phyloP scores from a whole-genome alignment of 805 yeast species.

The Suhomyces emberorum region DNA sequence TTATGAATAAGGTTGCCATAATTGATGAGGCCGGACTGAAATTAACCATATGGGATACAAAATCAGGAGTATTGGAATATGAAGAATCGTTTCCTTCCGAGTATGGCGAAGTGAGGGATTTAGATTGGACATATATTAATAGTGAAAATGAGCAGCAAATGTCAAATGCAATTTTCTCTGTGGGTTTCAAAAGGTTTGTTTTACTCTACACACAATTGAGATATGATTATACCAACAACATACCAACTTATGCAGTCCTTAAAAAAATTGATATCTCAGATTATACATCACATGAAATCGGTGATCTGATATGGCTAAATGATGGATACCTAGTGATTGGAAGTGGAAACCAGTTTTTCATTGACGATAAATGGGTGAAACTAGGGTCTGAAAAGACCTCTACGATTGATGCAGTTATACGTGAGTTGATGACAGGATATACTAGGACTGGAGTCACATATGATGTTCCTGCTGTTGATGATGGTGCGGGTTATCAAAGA shows the following conservation, averaged over 20 bases:
- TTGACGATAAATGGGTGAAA: conserved; percentile 62
- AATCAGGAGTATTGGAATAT: conserved; percentile 64
- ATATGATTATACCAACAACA: conserved; percentile 80
- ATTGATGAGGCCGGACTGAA: conserved; percentile 51
- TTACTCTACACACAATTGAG: conserved; percentile 76
- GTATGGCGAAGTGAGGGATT: conserved; percentile 51
- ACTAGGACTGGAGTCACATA: conserved; percentile 4
- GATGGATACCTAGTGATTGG: conserved; percentile 80
- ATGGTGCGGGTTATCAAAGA: conserved; percentile 24
- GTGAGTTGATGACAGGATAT: conserved; percentile 35
- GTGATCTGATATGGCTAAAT: conserved; percentile 84
- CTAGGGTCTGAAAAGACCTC: conserved; percentile 19
- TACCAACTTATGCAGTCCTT: conserved; percentile 75
- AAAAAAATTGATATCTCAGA: conserved; percentile 67
- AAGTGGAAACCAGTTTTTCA: conserved; percentile 83
- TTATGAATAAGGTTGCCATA: conserved; percentile 67
- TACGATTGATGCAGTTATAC: conserved; percentile 52
- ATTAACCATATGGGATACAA: conserved; percentile 78
- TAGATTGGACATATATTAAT: conserved; percentile 80
- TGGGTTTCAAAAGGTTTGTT: conserved; percentile 68
- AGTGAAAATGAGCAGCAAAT: conserved; percentile 14
- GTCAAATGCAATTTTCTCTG: conserved; percentile 62
- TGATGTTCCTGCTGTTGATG: conserved; percentile 5
- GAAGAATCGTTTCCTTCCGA: conserved; percentile 38
- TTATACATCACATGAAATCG: conserved; percentile 77